Conservation (phyloP, 306 rosid genomes). For the Boehmeria nivea region DNA sequence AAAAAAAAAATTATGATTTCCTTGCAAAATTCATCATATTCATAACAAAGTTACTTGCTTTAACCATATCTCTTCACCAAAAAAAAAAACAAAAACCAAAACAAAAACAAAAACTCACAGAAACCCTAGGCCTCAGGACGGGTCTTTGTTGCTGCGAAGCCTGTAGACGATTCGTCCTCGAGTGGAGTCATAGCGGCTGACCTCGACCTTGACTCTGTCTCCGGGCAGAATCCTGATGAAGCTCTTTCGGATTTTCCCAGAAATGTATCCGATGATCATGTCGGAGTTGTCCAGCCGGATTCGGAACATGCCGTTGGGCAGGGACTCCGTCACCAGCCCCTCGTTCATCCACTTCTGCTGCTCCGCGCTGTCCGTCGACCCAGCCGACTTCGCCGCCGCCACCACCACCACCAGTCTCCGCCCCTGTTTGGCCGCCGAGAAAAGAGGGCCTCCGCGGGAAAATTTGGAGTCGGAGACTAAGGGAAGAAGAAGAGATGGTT, state of each 20-base stretch:
- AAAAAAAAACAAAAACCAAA: background rate
- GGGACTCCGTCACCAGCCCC: conserved; percentile 45
- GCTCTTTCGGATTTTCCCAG: conserved; percentile 51
- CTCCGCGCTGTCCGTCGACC: conserved; percentile 23
- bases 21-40: background rate
- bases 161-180: conserved; percentile 44
- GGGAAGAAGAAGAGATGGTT: conserved; percentile 2
- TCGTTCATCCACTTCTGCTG: conserved; percentile 45
- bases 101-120: background rate
- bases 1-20: too few relatives aligned
- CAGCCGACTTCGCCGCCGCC: conserved; percentile 26
- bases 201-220: conserved; percentile 52
- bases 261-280: conserved; percentile 48
- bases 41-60: background rate
- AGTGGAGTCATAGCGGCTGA: conserved; percentile 48
- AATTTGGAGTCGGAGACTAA: background rate
- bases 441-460: background rate
- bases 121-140: background rate
- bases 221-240: conserved; percentile 48
- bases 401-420: conserved; percentile 1
- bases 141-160: conserved; percentile 29
- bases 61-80: too few relatives aligned
- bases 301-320: conserved; percentile 51
- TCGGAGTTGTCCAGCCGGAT: conserved; percentile 44
- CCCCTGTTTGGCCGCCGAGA: conserved; percentile 2